Evolutionary conservation across 768 basidiomycete species (phyloP).

Genomic region (Termitomyces sp.): DNA sequence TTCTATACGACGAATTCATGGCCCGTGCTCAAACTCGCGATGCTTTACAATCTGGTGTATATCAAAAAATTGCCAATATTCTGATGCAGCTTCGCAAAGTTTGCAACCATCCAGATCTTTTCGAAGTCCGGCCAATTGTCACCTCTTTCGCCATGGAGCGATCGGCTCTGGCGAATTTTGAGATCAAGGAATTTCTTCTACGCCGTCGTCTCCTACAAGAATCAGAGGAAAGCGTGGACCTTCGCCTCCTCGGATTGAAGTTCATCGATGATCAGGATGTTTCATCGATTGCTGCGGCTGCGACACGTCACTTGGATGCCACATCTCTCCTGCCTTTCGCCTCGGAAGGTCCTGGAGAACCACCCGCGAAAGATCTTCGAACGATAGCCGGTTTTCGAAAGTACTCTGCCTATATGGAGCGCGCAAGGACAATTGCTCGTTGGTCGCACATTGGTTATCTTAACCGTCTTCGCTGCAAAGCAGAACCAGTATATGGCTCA

Average conservation of each 20-base stretch:
- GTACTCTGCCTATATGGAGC: constrained; percentile 48
- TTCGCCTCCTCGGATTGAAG: constrained; percentile 62
- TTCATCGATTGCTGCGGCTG: constrained; percentile 49
- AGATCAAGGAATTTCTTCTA: constrained; percentile 86
- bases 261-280: constrained; percentile 56
- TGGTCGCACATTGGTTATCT: constrained; percentile 73
- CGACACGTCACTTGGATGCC: constrained; percentile 57
- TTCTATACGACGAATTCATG: constrained; percentile 97
- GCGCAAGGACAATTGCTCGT: constrained; percentile 47
- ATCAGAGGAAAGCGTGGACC: constrained; percentile 48
- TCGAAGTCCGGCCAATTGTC: constrained; percentile 83
- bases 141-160: constrained; percentile 74
- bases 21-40: constrained; percentile 77
- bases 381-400: constrained; percentile 69
- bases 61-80: constrained; percentile 89
- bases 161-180: constrained; percentile 73
- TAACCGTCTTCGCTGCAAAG: constrained; percentile 67
- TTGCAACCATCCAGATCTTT: constrained; percentile 91
- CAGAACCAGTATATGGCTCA: constrained; percentile 40
- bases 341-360: constrained; percentile 52
- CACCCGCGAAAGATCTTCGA: constrained; percentile 70
- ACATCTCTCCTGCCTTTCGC: constrained; percentile 51
- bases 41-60: constrained; percentile 80
- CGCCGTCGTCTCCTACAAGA: constrained; percentile 67
- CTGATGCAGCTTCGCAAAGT: constrained; percentile 98